Evolutionary conservation across 176 grass and related monocot genomes (phyloP).

Genomic region (Echinochloa phyllopogon): DNA sequence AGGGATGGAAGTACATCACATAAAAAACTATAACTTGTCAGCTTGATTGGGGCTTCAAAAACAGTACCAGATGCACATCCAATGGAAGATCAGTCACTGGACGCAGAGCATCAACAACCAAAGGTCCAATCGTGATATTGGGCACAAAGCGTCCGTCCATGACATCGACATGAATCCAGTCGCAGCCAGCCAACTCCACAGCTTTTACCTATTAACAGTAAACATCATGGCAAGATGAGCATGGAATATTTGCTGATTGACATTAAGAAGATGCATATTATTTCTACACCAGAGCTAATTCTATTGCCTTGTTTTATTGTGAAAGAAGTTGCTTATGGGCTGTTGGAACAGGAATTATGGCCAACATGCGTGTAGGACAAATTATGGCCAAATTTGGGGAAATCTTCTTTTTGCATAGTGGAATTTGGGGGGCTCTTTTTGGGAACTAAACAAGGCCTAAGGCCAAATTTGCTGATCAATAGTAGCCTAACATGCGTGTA

Average conservation of each 20-base stretch:
- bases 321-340: not conserved
- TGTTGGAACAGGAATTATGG: not conserved
- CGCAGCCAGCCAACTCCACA: constrained; percentile 95
- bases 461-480: not conserved
- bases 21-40: not conserved
- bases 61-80: constrained; percentile 97
- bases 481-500: not conserved
- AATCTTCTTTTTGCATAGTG: too few species aligned
- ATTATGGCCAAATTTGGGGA: not conserved
- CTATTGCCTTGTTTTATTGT: not conserved
- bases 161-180: constrained; percentile 99
- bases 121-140: constrained; percentile 97
- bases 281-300: not conserved
- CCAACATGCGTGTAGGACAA: not conserved
- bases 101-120: constrained; percentile 85
- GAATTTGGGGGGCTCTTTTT: too few species aligned
- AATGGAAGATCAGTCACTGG: constrained; percentile 96
- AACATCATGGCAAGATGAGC: not conserved
- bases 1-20: not conserved
- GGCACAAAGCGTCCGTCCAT: constrained; percentile 99
- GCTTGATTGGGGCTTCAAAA: constrained; percentile 16
- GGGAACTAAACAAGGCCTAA: too few species aligned
- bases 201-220: constrained; percentile 80
- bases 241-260: not conserved
- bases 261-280: not conserved